These are phyloP conservation scores for Besnoitia besnoiti DNA, from an alignment of 169 alveolate genomes.

Conservation along the genomic window DNA sequence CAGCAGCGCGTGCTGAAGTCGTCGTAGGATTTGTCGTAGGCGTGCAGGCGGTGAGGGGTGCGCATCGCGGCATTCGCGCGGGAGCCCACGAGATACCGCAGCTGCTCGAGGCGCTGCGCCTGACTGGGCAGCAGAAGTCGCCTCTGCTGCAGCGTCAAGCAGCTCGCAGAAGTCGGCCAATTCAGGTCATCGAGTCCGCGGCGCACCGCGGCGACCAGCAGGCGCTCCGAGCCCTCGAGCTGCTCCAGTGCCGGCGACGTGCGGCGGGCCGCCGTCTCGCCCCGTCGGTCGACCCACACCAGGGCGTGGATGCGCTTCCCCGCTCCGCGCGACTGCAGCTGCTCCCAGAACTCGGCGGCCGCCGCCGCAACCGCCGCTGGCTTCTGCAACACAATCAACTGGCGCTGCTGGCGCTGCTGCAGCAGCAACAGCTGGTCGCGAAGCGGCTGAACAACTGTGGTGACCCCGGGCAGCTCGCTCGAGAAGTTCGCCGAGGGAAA, in stretches of 20 bases:
- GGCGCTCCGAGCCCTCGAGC: not conserved
- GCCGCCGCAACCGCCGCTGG: slow-evolving; percentile 22
- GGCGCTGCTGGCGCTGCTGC: slow-evolving; percentile 47
- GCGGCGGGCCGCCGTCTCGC: not conserved
- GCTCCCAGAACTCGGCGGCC: slow-evolving; percentile 41
- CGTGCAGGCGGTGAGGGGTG: slow-evolving; percentile 51
- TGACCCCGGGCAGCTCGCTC: not conserved
- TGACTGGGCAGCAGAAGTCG: slow-evolving; percentile 8
- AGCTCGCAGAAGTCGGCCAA: not conserved
- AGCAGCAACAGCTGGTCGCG: slow-evolving; percentile 30
- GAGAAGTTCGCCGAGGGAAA: not conserved
- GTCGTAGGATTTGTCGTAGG: slow-evolving; percentile 39
- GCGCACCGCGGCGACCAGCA: slow-evolving; percentile 4
- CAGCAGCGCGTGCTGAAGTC: slow-evolving; percentile 39
- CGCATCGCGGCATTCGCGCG: slow-evolving; percentile 59
- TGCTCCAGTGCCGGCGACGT: not conserved
- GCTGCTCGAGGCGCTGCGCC: slow-evolving; percentile 32
- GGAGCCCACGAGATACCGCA: slow-evolving; percentile 16
- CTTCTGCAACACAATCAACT: not conserved
- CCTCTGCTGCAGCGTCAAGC: slow-evolving; percentile 46
- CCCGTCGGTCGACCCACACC: slow-evolving; percentile 10
- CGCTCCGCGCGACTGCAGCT: slow-evolving; percentile 12
- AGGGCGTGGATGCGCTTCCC: slow-evolving; percentile 27
- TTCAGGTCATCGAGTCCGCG: not conserved
- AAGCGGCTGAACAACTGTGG: not conserved